phyloP scores from a whole-genome alignment of 495 filamentous ascomycete species.

The Penicillium goetzii region DNA sequence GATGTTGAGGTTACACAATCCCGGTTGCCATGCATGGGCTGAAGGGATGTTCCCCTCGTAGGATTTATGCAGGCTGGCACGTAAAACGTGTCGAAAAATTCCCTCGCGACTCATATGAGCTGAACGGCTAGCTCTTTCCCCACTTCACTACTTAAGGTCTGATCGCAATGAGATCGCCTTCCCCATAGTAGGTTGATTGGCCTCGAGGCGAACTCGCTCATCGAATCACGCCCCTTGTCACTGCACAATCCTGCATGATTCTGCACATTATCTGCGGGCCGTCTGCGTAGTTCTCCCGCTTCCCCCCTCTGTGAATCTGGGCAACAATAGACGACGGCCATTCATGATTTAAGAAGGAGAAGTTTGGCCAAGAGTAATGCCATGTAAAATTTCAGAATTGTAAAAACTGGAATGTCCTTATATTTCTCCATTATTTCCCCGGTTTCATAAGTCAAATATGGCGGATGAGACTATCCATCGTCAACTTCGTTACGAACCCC shows the following conservation, averaged over 20 bases:
- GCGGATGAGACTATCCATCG: not conserved
- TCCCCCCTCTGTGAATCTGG: not conserved
- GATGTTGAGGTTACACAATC: not conserved
- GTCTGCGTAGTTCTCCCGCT: not conserved
- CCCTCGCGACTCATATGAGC: not conserved
- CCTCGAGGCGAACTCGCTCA: not conserved
- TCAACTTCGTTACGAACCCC: not conserved
- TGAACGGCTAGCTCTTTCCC: not conserved
- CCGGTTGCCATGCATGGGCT: constrained; percentile 1
- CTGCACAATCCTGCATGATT: constrained; percentile 4
- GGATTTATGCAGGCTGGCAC: not conserved
- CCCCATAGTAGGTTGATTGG: not conserved
- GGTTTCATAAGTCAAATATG: not conserved
- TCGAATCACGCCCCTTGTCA: not conserved
- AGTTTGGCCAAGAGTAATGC: not conserved
- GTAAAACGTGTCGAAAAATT: not conserved
- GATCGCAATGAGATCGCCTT: constrained; percentile 2
- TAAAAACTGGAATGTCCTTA: not conserved
- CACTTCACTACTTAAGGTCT: not conserved
- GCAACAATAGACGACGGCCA: not conserved
- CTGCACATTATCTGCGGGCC: constrained; percentile 4
- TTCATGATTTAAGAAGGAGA: not conserved
- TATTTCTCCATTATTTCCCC: not conserved
- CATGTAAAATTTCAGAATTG: not conserved
- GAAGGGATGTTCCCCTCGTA: not conserved